These are phyloP conservation scores for Leishmania major DNA, from an alignment of 208 protist species.

Conservation along the genomic window DNA sequence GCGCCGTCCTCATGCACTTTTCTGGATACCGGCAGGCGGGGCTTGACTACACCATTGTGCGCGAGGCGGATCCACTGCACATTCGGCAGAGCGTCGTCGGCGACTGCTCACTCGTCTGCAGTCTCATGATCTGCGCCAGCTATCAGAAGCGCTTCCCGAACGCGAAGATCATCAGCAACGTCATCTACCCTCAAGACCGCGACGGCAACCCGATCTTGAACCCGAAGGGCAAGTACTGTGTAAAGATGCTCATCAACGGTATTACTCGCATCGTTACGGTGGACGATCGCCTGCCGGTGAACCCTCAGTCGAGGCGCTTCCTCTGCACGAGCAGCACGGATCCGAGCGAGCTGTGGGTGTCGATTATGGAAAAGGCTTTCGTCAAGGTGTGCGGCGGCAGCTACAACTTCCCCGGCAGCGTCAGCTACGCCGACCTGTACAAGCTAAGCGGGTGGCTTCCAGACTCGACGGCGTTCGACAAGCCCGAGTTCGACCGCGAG, in stretches of 20 bases:
- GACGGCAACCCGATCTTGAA: conserved; percentile 79
- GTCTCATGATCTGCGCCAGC: conserved; percentile 70
- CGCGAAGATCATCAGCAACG: conserved; percentile 81
- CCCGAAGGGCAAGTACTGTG: conserved; percentile 88
- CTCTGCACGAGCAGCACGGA: conserved; percentile 52
- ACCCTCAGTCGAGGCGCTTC: conserved; percentile 34
- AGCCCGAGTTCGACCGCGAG: conserved; percentile 61
- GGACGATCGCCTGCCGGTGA: conserved; percentile 84
- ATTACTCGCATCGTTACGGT: conserved; percentile 87
- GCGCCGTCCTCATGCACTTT: conserved; percentile 48
- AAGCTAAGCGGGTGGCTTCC: conserved; percentile 90
- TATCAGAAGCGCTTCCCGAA: conserved; percentile 87
- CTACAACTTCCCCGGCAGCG: conserved; percentile 88
- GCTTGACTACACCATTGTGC: conserved; percentile 48
- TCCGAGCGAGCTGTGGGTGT: conserved; percentile 70
- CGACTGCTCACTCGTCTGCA: conserved; percentile 89
- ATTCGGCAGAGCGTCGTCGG: conserved; percentile 87
- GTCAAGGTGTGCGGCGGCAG: conserved; percentile 87
- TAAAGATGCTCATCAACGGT: conserved; percentile 94
- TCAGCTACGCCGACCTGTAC: conserved; percentile 85
- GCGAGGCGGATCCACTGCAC: conserved; percentile 74
- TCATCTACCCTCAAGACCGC: conserved; percentile 88
- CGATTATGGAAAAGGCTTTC: conserved; percentile 88
- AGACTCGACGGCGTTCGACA: conserved; percentile 46
- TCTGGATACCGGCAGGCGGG: conserved; percentile 24